phyloP scores from a whole-genome alignment of 352 stramenopile species.

The Hyaloperonospora arabidopsidis region DNA sequence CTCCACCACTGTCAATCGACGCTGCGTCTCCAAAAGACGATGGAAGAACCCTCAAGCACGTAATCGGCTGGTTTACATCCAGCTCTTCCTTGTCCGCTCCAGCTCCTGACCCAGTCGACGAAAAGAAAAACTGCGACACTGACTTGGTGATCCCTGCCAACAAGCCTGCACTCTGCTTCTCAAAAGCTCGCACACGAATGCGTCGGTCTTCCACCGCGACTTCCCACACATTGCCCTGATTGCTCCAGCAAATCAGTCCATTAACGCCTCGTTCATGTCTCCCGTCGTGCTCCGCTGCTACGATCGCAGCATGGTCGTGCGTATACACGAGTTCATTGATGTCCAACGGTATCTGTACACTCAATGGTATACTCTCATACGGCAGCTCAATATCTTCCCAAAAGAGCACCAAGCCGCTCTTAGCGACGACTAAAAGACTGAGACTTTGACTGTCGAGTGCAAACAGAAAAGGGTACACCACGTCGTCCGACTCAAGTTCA shows the following conservation, averaged over 20 bases:
- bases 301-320: conserved; percentile 31
- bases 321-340: conserved; percentile 43
- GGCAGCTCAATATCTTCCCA: conserved; percentile 76
- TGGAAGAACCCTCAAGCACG: conserved; percentile 44
- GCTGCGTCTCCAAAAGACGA: conserved; percentile 16
- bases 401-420: conserved; percentile 63
- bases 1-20: conserved; percentile 16
- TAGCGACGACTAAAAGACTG: conserved; percentile 60
- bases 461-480: conserved; percentile 59
- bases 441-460: conserved; percentile 52
- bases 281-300: conserved; percentile 9
- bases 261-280: conserved; percentile 27
- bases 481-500: conserved; percentile 40
- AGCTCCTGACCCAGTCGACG: conserved; percentile 26
- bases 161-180: conserved; percentile 60
- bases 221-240: conserved; percentile 71
- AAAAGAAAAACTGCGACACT: conserved; percentile 75
- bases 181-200: conserved; percentile 66
- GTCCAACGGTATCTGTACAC: conserved; percentile 67
- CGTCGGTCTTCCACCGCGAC: conserved; percentile 69
- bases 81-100: conserved; percentile 27
- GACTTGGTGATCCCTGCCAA: conserved; percentile 64
- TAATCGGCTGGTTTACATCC: conserved; percentile 46
- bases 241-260: conserved; percentile 75
- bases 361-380: conserved; percentile 69